phyloP scores from a whole-genome alignment of 2,329 filamentous ascomycete genomes.

The Neofusicoccum sp. region DNA sequence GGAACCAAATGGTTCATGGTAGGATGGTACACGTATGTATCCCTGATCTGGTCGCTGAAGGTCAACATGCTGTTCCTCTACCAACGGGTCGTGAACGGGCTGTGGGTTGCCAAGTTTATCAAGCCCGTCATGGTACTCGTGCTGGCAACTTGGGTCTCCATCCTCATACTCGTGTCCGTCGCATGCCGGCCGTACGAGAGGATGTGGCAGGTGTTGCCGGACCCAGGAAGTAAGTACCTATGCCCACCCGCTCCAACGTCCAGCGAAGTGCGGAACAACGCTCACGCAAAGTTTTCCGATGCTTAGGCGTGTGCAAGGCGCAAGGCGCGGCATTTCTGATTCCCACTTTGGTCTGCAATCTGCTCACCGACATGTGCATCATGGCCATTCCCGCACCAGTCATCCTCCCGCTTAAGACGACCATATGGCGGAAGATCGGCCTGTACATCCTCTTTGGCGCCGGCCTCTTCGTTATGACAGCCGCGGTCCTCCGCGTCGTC shows the following conservation, averaged over 20 bases:
- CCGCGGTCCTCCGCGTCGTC: slow-evolving; percentile 26
- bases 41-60: slow-evolving; percentile 42
- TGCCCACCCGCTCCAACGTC: too few species aligned
- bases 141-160: slow-evolving; percentile 24
- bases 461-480: slow-evolving; percentile 37
- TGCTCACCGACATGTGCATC: slow-evolving; percentile 36
- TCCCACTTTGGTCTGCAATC: slow-evolving; percentile 34
- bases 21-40: slow-evolving; percentile 35
- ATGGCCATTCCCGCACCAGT: slow-evolving; percentile 38
- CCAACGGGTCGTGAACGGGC: slow-evolving; percentile 34
- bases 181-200: slow-evolving; percentile 37
- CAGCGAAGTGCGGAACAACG: too few species aligned
- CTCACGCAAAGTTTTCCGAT: too few species aligned
- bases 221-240: slow-evolving; percentile 36
- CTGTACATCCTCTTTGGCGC: slow-evolving; percentile 34
- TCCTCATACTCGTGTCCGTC: slow-evolving; percentile 24
- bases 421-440: slow-evolving; percentile 29
- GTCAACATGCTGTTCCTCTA: slow-evolving; percentile 45
- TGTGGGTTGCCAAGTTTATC: slow-evolving; percentile 40
- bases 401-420: slow-evolving; percentile 30
- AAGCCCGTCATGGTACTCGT: slow-evolving; percentile 35
- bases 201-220: slow-evolving; percentile 39
- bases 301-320: slow-evolving; percentile 30
- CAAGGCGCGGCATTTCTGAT: slow-evolving; percentile 34
- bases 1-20: slow-evolving; percentile 39